phyloP scores from a whole-genome alignment of 1,284 basidiomycete species.

The Erythrobasidium hasegawianum region DNA sequence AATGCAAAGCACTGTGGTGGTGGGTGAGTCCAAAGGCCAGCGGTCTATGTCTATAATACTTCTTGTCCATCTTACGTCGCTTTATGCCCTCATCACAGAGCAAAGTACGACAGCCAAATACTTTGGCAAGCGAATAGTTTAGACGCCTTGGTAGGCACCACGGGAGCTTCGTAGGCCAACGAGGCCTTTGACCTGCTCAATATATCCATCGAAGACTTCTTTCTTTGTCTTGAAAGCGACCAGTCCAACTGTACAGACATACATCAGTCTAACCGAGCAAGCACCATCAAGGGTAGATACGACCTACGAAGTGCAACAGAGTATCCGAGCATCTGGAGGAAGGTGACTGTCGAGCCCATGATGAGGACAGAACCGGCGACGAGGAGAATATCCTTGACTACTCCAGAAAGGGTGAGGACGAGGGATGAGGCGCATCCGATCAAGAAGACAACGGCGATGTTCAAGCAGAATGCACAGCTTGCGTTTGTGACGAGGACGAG shows the following conservation, averaged over 20 bases:
- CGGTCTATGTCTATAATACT: no score
- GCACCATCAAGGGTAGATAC: conserved; percentile 47
- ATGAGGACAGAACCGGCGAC: conserved; percentile 52
- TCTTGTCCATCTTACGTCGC: no score
- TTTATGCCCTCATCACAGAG: no score
- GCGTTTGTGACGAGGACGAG: conserved; percentile 53
- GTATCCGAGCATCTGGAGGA: conserved; percentile 48
- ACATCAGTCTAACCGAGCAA: background rate
- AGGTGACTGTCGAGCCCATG: conserved; percentile 52
- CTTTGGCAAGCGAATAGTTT: background rate
- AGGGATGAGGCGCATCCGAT: conserved; percentile 51
- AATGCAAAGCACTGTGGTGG: no score
- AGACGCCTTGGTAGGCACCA: conserved; percentile 1
- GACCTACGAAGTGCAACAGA: conserved; percentile 37
- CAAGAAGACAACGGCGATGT: conserved; percentile 54
- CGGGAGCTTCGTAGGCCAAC: conserved; percentile 16
- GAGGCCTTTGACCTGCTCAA: conserved; percentile 18
- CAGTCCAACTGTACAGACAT: conserved; percentile 48
- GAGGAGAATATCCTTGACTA: conserved; percentile 52
- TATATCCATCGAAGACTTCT: conserved; percentile 39
- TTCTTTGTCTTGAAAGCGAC: conserved; percentile 50
- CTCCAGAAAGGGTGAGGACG: conserved; percentile 51
- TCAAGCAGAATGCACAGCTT: conserved; percentile 53
- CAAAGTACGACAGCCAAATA: no score
- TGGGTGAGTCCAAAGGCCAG: no score